phyloP scores from a whole-genome alignment of 2,329 filamentous ascomycete species.

The Aspergillus neoniger region DNA sequence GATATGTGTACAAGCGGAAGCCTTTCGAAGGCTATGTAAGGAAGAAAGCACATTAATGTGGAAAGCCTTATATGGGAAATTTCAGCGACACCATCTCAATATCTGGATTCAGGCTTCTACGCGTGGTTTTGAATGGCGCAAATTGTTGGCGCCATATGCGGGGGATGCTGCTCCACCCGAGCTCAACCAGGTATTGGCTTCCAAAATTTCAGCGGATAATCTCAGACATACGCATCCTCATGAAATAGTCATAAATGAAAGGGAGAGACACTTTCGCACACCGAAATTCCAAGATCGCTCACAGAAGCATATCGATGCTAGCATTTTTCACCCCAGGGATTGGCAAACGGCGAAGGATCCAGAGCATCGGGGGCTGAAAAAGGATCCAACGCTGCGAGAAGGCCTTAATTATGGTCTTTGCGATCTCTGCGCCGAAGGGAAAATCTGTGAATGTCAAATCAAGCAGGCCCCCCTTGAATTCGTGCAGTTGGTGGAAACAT shows the following conservation, averaged over 20 bases:
- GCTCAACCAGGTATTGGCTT: slow-evolving; percentile 6
- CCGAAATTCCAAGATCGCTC: slow-evolving; percentile 11
- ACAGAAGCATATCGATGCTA: slow-evolving; percentile 20
- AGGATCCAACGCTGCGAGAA: slow-evolving; percentile 20
- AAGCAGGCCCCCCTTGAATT: slow-evolving; percentile 33
- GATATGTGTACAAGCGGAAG: slow-evolving; percentile 30
- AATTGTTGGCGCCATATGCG: slow-evolving; percentile 16
- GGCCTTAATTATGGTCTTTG: slow-evolving; percentile 19
- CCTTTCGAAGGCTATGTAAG: slow-evolving; percentile 23
- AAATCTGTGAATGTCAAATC: slow-evolving; percentile 26
- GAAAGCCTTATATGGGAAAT: slow-evolving; percentile 17
- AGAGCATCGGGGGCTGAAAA: too few relatives aligned
- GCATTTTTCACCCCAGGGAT: slow-evolving; percentile 12
- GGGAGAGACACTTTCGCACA: neutral
- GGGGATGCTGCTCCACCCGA: neutral
- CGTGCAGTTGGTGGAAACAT: slow-evolving; percentile 28
- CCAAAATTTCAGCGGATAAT: neutral
- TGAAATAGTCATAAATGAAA: slow-evolving; percentile 10
- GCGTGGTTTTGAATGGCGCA: slow-evolving; percentile 29
- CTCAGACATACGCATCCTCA: slow-evolving; percentile 16
- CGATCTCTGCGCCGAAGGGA: slow-evolving; percentile 17
- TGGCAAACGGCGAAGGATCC: neutral
- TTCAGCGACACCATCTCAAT: slow-evolving; percentile 24
- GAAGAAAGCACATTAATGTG: slow-evolving; percentile 16
- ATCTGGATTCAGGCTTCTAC: slow-evolving; percentile 28